A percentile compares a stretch with the other conserved stretches of the same genome.
These are phyloP conservation scores for Acer saccharum DNA, from an alignment of 345 rosid genomes.

Conservation along the genomic window DNA sequence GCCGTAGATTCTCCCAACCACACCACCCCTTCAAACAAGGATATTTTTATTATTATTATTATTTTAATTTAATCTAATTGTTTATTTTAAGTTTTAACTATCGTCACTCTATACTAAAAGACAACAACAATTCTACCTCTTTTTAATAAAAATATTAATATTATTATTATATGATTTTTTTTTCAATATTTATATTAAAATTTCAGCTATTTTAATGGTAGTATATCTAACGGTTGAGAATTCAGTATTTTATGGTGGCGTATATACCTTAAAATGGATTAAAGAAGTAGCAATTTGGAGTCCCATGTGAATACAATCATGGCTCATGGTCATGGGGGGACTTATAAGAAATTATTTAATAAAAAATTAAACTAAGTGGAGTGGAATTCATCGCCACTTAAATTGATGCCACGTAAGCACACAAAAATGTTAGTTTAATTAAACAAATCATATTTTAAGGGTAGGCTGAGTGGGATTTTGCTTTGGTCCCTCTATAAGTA, in stretches of 20 bases:
- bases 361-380: slow-evolving; percentile 22
- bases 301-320: slow-evolving; percentile 57
- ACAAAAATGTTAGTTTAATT: not conserved
- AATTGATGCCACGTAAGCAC: slow-evolving; percentile 20
- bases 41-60: not conserved
- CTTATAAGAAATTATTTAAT: not conserved
- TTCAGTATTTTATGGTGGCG: no score
- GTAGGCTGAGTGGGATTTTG: slow-evolving; percentile 40
- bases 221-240: no score
- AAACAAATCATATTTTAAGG: not conserved
- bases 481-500: slow-evolving; percentile 31
- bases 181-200: no score
- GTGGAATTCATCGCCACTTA: not conserved
- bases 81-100: not conserved
- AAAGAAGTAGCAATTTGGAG: slow-evolving; percentile 35
- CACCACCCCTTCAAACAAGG: slow-evolving; percentile 27
- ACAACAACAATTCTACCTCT: not conserved
- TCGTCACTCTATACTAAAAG: slow-evolving; percentile 10
- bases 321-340: not conserved
- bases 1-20: slow-evolving; percentile 39
- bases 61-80: not conserved
- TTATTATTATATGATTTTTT: slow-evolving; percentile 16
- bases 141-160: not conserved
- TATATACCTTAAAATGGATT: not conserved
- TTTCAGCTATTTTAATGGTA: no score